Evolutionary conservation across 495 filamentous ascomycete species (phyloP), one percentile per base, ranked within the genome.

Genomic region (Neurospora sp.): DNA sequence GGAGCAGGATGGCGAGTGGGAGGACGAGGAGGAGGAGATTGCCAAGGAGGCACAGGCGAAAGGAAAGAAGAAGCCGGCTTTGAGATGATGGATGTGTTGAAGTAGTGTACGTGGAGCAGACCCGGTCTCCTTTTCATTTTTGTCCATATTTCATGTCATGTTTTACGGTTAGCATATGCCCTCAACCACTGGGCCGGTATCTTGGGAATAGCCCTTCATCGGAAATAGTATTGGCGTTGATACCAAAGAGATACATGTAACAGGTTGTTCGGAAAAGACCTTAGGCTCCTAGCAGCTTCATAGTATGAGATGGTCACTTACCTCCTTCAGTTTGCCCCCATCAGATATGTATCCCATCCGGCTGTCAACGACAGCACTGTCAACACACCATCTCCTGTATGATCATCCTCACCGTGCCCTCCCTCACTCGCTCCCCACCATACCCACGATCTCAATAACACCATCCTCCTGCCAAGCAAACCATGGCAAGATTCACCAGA

Each of bases 1-100:
- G 72, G 87, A 89, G 42, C 85, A 87, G 16, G 84, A 83, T 14
- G 84, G 83, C 12, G 86, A 87, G 75, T 88, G 86, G 83, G 84
- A 86, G 72, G 85, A 88, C 23, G 85, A 87, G 75, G 84, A 86
- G 41, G 82, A 83, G 54, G 84, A 86, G 75, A 85, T 85, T 54
- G 81, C 54, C 54, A 35, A 37, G 38, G 66, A 20, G 70, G 70
- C 12, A 69, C 49, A 69, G 35, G 20, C 38, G 27, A 42, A 16
- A 23, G 38, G 44, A 23, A 16, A 42, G 23, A 62, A 62, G 54
- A 62, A 62, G 54, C 54, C 54, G 6, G 54, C 54, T 27, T 27
- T 62, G 12, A 62, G 12, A 27, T 62, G 54, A 62, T 12, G n/a
- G 54, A 4, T 16, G 54, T 62, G 2, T 35, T 35, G 35, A 60